Evolutionary conservation across 345 rosid genomes (phyloP), one percentile per base, ranked within the genome.

Genomic region (Corymbia maculata): DNA sequence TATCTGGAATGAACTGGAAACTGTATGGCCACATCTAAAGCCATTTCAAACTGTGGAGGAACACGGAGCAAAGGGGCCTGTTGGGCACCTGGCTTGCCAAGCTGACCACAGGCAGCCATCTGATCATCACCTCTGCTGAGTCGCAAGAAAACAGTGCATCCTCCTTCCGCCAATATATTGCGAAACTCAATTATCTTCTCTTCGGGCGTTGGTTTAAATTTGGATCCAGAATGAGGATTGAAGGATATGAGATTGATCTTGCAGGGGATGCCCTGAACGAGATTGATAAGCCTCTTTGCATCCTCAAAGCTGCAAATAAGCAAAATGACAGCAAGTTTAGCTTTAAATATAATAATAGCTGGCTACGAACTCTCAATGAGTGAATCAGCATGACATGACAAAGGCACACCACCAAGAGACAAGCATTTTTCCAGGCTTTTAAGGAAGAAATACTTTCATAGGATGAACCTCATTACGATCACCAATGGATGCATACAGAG

Each of bases 91-190:
- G 91, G 96, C 86, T 94, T 94, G 89, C 99, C 99, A 52, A 97
- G 99, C 93, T 97, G 99, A 66, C 99, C 98, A 86, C 98, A 96
- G 30, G 99, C 99, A 53, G 99, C 99, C 99, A 95, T 97, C 93
- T 96, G 94, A 93, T 97, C 99, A 55, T 96, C 96, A 45, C 99
- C 99, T 92, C 98, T 92, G 88, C 98, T 96, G 85, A 90, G 90
- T 85, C 99, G 89, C 92, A 94, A 87, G 89, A 96, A 93, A 88
- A 96, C 99, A 1, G 88, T 75, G 92, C 95, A 93, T 51, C 96
- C 97, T 59, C 90, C 99, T 91, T 90, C 94, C 7, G 95, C 97
- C 91, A 97, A 91, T 57, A 91, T 85, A 88, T 96, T 97, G 55
- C 97, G 93, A 85, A 97, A 97, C 94, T 96, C 92, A 21, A 96